A percentile compares a stretch with the other conserved stretches of the same genome.
phyloP scores from a whole-genome alignment of 2,329 filamentous ascomycete genomes.

The Plenodomus lindquistii region DNA sequence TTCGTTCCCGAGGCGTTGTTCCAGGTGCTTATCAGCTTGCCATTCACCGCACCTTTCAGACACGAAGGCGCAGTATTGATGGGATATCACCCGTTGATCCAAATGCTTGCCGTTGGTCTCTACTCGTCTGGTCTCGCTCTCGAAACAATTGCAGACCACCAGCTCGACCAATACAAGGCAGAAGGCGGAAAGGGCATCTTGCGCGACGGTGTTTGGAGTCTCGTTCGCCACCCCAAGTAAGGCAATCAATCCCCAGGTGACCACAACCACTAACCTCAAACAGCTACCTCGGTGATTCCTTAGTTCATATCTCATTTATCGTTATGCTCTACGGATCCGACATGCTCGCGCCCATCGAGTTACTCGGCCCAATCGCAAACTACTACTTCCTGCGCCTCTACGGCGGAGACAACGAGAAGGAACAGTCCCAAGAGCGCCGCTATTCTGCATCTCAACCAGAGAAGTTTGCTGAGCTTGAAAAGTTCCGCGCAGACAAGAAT shows the following conservation, averaged over 20 bases:
- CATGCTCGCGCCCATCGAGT: slow-evolving; percentile 58
- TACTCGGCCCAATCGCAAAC: slow-evolving; percentile 61
- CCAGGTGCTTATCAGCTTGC: slow-evolving; percentile 60
- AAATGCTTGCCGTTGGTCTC: slow-evolving; percentile 55
- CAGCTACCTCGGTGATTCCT: slow-evolving; percentile 64
- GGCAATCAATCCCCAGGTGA: slow-evolving; percentile 23
- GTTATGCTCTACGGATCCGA: slow-evolving; percentile 60
- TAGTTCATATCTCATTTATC: slow-evolving; percentile 64
- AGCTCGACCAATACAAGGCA: slow-evolving; percentile 57
- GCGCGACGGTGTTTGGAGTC: slow-evolving; percentile 63
- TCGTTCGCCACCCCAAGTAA: slow-evolving; percentile 66
- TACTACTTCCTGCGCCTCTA: slow-evolving; percentile 62
- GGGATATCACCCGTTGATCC: slow-evolving; percentile 43
- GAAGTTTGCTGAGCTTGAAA: slow-evolving; percentile 58
- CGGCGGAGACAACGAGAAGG: slow-evolving; percentile 61
- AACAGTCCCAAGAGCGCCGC: slow-evolving; percentile 56
- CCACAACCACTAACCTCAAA: slow-evolving; percentile 1
- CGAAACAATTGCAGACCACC: slow-evolving; percentile 61
- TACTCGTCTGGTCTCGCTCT: slow-evolving; percentile 61
- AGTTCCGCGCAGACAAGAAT: slow-evolving; percentile 60
- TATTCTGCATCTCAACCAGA: slow-evolving; percentile 56
- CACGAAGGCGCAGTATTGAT: slow-evolving; percentile 45
- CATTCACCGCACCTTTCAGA: slow-evolving; percentile 61
- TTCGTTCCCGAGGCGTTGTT: slow-evolving; percentile 63
- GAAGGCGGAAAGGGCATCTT: slow-evolving; percentile 50